Base-by-base conservation (phyloP, 306 rosid species). In the Trichosanthes cucumerina region DNA sequence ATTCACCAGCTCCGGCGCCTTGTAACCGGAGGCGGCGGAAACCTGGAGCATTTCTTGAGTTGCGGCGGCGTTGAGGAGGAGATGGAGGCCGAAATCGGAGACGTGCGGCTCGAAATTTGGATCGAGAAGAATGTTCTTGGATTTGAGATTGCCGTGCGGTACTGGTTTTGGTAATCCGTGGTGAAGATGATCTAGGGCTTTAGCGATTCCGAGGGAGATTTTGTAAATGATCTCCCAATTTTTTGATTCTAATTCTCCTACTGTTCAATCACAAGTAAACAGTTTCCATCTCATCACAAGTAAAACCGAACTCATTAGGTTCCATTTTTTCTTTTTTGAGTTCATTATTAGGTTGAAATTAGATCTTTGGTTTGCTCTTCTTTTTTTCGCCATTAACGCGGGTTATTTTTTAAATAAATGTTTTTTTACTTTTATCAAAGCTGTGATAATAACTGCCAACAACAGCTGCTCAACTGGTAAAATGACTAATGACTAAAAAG, bases 111-210 rank as follows among this genome's bases (percentile, higher is more conserved):
- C 87, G 81, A 75, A 82, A 56, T 86, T 80, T 33, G 80, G 88
- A 70, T 90, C 98, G 83, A 93, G 77, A 58, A 96, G 88, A 64
- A 96, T 24, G 88, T 96, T 96, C 78, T 91, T 91, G 2, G 92
- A 90, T 83, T 90, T 93, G 81, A 96, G 91, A 82, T 96, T 96
- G 66, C 98, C 97, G 49, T 96, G 99, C 78, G 93, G 81, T 4
- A 92, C 24, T 5, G 96, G 93, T 83, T 87, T 90, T 41, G 88
- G 83, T 0, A 80, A 83, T 80, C 85, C 86, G 58, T 88, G 85
- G 89, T 96, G 99, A 73, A 96, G 97, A 82, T 96, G 87, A 63
- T 93, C 90, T 58, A 96, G 23, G 31, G 98, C 99, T 80, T 86
- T 91, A 39, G 93, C 96, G 79, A 96, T 86, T 7, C 92, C 93